These are phyloP conservation scores for Scedosporium minutisporum DNA, from an alignment of 2,329 filamentous ascomycete species.

Conservation along the genomic window DNA sequence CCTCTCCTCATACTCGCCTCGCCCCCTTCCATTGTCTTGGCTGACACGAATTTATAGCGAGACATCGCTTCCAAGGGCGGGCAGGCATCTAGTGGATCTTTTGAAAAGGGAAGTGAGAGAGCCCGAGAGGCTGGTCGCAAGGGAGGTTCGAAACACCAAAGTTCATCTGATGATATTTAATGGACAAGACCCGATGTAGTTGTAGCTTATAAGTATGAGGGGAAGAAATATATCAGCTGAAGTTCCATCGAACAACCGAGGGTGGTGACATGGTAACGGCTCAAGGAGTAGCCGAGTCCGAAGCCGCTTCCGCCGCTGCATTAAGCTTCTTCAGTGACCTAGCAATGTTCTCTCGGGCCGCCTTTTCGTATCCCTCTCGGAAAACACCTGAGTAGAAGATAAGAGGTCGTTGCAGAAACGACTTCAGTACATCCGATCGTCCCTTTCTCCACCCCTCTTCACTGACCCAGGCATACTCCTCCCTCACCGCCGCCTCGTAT, in stretches of 20 bases:
- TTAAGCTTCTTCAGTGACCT: background rate
- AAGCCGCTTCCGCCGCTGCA: background rate
- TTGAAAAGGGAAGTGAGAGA: constrained; percentile 41
- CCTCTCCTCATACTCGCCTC: background rate
- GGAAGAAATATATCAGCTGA: too few species aligned
- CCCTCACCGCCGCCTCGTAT: constrained; percentile 8
- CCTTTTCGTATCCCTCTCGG: background rate
- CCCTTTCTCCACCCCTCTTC: constrained; percentile 3
- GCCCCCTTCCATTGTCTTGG: background rate
- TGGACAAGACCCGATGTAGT: background rate
- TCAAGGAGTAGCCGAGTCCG: background rate
- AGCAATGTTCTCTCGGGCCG: background rate
- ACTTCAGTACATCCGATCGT: background rate
- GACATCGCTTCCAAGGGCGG: constrained; percentile 48
- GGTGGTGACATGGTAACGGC: background rate
- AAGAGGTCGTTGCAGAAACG: constrained; percentile 4
- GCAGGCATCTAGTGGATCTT: constrained; percentile 41
- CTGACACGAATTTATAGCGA: constrained; percentile 21
- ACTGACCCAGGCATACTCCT: constrained; percentile 9
- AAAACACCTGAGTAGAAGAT: background rate
- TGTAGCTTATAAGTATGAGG: background rate
- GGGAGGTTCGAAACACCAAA: constrained; percentile 22
- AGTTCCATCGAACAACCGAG: background rate
- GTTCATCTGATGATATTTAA: background rate
- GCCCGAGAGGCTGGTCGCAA: constrained; percentile 45